Evolutionary conservation across 106 monocot species (phyloP).

Genomic region (Allium cepa): DNA sequence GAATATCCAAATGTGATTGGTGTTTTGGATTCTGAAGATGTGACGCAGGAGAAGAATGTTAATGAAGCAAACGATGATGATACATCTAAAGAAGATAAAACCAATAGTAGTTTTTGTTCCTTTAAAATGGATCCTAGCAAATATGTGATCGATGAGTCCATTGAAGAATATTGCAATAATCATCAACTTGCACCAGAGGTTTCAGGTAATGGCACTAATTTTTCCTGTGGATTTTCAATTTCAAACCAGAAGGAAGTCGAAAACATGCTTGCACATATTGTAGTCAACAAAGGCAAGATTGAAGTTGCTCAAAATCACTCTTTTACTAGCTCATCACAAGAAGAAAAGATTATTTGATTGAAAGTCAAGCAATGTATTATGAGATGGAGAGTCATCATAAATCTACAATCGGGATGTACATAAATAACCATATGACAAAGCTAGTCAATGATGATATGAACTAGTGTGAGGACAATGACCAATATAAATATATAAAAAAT

Average conservation of each 20-base stretch:
- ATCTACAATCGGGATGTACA: neutral
- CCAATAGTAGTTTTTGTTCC: neutral
- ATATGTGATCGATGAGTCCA: neutral
- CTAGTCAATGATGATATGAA: neutral
- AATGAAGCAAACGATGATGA: neutral
- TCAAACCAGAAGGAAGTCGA: neutral
- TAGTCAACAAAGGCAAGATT: neutral
- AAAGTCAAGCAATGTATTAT: neutral
- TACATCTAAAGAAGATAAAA: neutral
- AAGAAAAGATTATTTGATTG: neutral
- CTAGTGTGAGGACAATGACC: neutral
- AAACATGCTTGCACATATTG: neutral
- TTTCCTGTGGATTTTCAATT: neutral
- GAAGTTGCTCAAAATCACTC: neutral
- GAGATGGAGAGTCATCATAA: neutral
- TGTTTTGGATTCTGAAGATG: too few relatives aligned
- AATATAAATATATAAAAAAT: neutral
- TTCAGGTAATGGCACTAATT: neutral
- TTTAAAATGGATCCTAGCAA: constrained; percentile 6
- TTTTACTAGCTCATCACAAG: neutral
- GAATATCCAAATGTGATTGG: neutral
- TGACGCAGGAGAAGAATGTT: too few relatives aligned
- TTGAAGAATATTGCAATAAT: neutral
- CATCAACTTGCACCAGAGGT: neutral
- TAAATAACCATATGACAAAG: neutral